Evolutionary conservation across 148 eudicot species (phyloP).

Genomic region (Talinum fruticosum): DNA sequence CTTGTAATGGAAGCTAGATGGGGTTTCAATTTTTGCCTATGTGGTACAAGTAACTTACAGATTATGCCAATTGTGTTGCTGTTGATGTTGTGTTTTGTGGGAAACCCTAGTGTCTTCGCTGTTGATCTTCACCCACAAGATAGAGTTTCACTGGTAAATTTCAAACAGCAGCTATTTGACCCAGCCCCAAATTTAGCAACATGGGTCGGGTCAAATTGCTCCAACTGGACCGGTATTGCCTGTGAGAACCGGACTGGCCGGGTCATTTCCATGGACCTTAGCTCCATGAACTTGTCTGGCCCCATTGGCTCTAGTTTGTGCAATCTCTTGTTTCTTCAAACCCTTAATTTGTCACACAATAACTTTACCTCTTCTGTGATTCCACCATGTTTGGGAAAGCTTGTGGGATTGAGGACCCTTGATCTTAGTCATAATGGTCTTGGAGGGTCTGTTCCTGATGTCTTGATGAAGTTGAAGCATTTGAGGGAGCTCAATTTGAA

Average conservation of each 20-base stretch:
- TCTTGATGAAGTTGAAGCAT: constrained; percentile 36
- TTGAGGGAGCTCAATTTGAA: constrained; percentile 46
- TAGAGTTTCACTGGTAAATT: constrained; percentile 47
- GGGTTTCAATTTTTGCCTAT: constrained; percentile 24
- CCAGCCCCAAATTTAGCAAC: constrained; percentile 43
- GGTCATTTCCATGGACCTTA: constrained; percentile 53
- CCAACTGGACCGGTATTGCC: constrained; percentile 48
- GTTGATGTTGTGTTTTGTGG: constrained; percentile 15
- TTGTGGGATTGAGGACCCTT: constrained; percentile 41
- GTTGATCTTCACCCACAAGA: constrained; percentile 53
- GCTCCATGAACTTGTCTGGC: constrained; percentile 63
- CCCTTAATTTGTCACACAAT: constrained; percentile 63
- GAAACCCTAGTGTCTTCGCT: constrained; percentile 36
- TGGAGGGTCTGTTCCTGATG: constrained; percentile 48
- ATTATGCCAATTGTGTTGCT: constrained; percentile 24
- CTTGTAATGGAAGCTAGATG: constrained; percentile 42
- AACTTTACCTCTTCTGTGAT: constrained; percentile 38
- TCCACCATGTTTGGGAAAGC: constrained; percentile 55
- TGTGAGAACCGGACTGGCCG: constrained; percentile 54
- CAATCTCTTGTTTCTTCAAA: constrained; percentile 52
- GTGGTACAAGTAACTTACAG: constrained; percentile 23
- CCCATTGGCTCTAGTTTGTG: constrained; percentile 55
- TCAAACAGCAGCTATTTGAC: constrained; percentile 56
- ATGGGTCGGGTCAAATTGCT: constrained; percentile 62
- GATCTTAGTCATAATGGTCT: constrained; percentile 63